Conservation (phyloP, 164 flowering plant genomes). For the Vitis labrusca region DNA sequence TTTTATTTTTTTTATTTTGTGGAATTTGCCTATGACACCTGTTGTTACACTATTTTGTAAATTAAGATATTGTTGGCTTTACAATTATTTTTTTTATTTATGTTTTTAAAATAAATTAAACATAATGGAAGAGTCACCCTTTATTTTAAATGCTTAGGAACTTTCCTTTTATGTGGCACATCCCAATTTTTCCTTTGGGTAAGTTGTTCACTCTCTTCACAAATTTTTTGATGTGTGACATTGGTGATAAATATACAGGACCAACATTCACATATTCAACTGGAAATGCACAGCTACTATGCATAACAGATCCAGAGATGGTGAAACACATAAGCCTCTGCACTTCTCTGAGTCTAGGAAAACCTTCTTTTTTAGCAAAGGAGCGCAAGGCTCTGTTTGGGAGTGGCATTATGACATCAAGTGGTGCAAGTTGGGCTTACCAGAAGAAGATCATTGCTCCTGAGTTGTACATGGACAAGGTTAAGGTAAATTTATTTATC, state of each 20-base stretch:
- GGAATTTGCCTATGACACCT: too few relatives aligned
- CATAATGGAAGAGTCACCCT: too few relatives aligned
- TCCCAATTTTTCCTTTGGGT: too few relatives aligned
- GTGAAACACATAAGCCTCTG: constrained; percentile 13
- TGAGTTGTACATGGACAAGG: constrained; percentile 19
- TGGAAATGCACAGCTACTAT: constrained; percentile 11
- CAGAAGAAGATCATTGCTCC: constrained; percentile 24
- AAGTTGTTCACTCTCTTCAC: too few relatives aligned
- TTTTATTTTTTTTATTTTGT: too few relatives aligned
- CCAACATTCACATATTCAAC: constrained; percentile 14
- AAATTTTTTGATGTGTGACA: too few relatives aligned
- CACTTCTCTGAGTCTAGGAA: constrained; percentile 9
- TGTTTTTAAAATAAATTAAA: too few relatives aligned
- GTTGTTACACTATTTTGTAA: too few relatives aligned
- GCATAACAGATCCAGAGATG: neutral
- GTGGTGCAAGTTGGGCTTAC: constrained; percentile 15
- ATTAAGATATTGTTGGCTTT: too few relatives aligned
- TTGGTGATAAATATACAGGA: neutral
- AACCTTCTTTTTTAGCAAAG: neutral
- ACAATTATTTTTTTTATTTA: too few relatives aligned
- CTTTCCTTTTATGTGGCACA: too few relatives aligned
- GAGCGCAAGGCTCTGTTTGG: constrained; percentile 6
- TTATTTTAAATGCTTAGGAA: too few relatives aligned
- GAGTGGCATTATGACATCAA: constrained; percentile 7
- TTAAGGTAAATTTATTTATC: constrained; percentile 8